phyloP scores from a whole-genome alignment of 768 basidiomycete genomes.

The Tricholoma sp. region DNA sequence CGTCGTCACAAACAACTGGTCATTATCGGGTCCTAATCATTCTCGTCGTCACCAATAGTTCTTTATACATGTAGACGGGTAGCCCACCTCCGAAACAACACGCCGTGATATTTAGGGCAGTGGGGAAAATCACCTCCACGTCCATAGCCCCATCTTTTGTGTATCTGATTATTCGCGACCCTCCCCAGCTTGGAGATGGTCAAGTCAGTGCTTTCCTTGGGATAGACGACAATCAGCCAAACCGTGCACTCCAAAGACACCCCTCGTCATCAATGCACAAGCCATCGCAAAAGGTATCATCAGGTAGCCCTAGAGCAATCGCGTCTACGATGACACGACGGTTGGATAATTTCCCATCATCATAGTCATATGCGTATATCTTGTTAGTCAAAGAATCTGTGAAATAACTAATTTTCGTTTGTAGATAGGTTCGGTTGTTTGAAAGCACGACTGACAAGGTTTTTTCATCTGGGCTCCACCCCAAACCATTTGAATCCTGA shows the following conservation, averaged over 20 bases:
- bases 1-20: slow-evolving; percentile 60
- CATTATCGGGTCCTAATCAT: slow-evolving; percentile 48
- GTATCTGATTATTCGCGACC: slow-evolving; percentile 54
- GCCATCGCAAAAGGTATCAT: slow-evolving; percentile 56
- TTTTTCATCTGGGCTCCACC: slow-evolving; percentile 58
- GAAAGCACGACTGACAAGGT: slow-evolving; percentile 41
- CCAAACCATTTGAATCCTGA: slow-evolving; percentile 60
- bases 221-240: slow-evolving; percentile 6
- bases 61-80: not conserved
- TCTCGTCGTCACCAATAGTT: not conserved
- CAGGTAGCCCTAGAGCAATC: slow-evolving; percentile 43
- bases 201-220: not conserved
- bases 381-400: slow-evolving; percentile 63
- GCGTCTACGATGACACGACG: slow-evolving; percentile 56
- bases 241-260: slow-evolving; percentile 61
- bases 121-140: slow-evolving; percentile 53
- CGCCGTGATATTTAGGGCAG: slow-evolving; percentile 58
- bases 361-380: slow-evolving; percentile 66
- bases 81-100: slow-evolving; percentile 64
- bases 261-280: slow-evolving; percentile 62
- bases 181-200: slow-evolving; percentile 48
- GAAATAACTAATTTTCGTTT: slow-evolving; percentile 48
- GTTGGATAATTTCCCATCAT: slow-evolving; percentile 50
- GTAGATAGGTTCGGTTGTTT: not conserved
- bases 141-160: slow-evolving; percentile 49